Evolutionary conservation across 1,284 basidiomycete species (phyloP).

Genomic region (Trichosporon coremiiforme): DNA sequence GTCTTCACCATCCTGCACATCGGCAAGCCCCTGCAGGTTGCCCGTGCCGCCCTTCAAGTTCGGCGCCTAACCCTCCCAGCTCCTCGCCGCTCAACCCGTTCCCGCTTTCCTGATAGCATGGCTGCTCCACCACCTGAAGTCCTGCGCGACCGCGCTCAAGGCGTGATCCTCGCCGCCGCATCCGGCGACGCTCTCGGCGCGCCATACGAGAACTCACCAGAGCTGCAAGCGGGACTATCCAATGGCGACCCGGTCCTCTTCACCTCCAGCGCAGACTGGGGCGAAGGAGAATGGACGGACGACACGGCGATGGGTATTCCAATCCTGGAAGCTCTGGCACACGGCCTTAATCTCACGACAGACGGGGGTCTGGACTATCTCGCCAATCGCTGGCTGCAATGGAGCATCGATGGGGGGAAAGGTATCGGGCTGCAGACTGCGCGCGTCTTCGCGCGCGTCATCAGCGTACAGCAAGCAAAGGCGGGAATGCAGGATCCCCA

Average conservation of each 20-base stretch:
- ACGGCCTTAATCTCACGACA: neutral
- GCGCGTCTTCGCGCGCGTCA: neutral
- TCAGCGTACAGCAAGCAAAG: neutral
- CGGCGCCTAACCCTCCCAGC: no score
- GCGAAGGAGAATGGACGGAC: slow-evolving; percentile 25
- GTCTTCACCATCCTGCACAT: no score
- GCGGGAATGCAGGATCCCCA: neutral
- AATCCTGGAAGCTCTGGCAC: slow-evolving; percentile 22
- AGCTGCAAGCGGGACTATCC: neutral
- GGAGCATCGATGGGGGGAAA: slow-evolving; percentile 4
- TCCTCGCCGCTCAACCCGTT: no score
- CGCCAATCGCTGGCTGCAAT: slow-evolving; percentile 23
- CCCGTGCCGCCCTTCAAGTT: no score
- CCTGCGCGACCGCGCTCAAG: slow-evolving; percentile 13
- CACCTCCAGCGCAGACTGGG: neutral
- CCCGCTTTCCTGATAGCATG: neutral
- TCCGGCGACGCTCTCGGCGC: slow-evolving; percentile 28
- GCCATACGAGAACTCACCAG: slow-evolving; percentile 9
- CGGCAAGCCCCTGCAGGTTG: no score
- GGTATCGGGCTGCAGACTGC: slow-evolving; percentile 20
- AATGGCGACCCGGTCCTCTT: neutral
- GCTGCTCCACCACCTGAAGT: neutral
- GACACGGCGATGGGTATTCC: slow-evolving; percentile 25
- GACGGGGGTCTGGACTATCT: neutral
- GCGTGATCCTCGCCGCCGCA: slow-evolving; percentile 20